Conservation (phyloP, 768 basidiomycete genomes). For the Phlegmacium glaucopus region DNA sequence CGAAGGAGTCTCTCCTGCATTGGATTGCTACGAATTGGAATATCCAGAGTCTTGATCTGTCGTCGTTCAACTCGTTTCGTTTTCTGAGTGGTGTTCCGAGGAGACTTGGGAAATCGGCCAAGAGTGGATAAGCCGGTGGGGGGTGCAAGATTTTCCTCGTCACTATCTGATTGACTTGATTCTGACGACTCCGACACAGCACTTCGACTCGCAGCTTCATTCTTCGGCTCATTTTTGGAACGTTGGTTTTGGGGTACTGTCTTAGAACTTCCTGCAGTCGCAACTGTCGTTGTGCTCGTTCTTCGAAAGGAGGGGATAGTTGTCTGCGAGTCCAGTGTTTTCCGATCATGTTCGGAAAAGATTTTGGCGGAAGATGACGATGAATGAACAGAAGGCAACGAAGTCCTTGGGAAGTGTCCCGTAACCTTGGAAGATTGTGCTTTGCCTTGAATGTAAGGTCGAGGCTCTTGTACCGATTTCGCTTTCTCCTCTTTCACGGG, state of each 20-base stretch:
- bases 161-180: slow-evolving; percentile 46
- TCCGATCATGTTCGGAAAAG: slow-evolving; percentile 26
- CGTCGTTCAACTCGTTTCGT: slow-evolving; percentile 53
- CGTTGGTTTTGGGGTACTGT: neutral
- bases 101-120: slow-evolving; percentile 57
- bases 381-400: slow-evolving; percentile 3
- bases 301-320: slow-evolving; percentile 43
- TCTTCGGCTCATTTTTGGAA: slow-evolving; percentile 20
- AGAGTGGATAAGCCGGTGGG: slow-evolving; percentile 50
- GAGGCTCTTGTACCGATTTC: slow-evolving; percentile 5
- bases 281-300: slow-evolving; percentile 6
- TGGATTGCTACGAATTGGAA: slow-evolving; percentile 42
- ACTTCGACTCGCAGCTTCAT: slow-evolving; percentile 24
- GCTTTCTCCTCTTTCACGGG: slow-evolving; percentile 1
- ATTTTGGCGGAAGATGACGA: slow-evolving; percentile 19
- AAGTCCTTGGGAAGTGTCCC: slow-evolving; percentile 2
- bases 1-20: slow-evolving; percentile 49
- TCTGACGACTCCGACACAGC: slow-evolving; percentile 24
- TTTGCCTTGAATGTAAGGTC: slow-evolving; percentile 13
- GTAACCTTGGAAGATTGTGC: neutral
- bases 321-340: slow-evolving; percentile 31
- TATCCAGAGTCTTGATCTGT: slow-evolving; percentile 60
- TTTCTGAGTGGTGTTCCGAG: slow-evolving; percentile 38
- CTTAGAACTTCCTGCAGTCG: slow-evolving; percentile 6
- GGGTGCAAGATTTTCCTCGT: slow-evolving; percentile 38